phyloP scores from a whole-genome alignment of 2,329 filamentous ascomycete genomes.

The Cladobotryum protrusum region DNA sequence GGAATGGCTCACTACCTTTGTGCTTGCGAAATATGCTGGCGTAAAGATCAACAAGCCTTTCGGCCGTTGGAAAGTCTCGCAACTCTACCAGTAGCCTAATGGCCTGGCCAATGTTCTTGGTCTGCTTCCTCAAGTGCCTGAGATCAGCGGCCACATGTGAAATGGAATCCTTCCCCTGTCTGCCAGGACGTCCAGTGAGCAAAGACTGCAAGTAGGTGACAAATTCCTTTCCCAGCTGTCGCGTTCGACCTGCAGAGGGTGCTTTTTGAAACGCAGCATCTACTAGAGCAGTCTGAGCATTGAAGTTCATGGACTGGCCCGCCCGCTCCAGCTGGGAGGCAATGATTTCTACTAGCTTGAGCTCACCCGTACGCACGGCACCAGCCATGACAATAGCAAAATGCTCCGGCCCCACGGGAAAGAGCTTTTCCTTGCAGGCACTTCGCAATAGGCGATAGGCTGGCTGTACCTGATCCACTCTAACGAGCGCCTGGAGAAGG shows the following conservation, averaged over 20 bases:
- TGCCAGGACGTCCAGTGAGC: constrained; percentile 1
- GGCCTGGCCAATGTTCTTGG: constrained; percentile 26
- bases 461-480: constrained; percentile 43
- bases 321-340: constrained; percentile 37
- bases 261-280: constrained; percentile 28
- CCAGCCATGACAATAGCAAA: constrained; percentile 49
- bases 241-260: constrained; percentile 21
- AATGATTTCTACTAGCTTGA: constrained; percentile 35
- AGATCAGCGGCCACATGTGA: constrained; percentile 14
- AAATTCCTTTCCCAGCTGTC: constrained; percentile 22
- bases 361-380: constrained; percentile 41
- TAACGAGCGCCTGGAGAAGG: constrained; percentile 43
- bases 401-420: constrained; percentile 42
- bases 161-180: neutral
- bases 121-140: constrained; percentile 21
- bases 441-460: constrained; percentile 43
- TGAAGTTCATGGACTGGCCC: constrained; percentile 37
- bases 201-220: constrained; percentile 22
- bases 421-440: constrained; percentile 37
- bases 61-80: constrained; percentile 46
- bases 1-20: constrained; percentile 31
- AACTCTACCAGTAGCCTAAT: constrained; percentile 29
- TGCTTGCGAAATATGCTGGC: constrained; percentile 32
- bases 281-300: constrained; percentile 37
- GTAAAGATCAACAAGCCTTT: constrained; percentile 52